A percentile compares a stretch with the other conserved stretches of the same genome.
Conservation (phyloP, 441 rosid genomes). For the Corymbia calophylla region DNA sequence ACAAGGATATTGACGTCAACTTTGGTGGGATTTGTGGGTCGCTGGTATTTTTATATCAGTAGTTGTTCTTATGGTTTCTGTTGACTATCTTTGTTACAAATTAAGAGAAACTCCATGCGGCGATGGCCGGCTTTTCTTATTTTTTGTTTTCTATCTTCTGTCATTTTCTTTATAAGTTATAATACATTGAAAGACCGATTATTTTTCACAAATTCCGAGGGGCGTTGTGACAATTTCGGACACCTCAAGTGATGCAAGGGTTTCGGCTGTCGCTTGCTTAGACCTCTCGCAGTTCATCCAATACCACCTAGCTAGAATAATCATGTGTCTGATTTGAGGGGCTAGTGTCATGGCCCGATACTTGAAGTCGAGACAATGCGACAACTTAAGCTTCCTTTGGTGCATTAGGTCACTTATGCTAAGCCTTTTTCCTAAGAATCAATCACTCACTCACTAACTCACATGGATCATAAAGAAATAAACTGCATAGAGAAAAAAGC, state of each 20-base stretch:
- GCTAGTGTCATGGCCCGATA: not conserved
- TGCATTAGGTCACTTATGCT: not conserved
- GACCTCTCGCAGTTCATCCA: slow-evolving; percentile 93
- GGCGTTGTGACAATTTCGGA: slow-evolving; percentile 82
- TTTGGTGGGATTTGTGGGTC: not conserved
- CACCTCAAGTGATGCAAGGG: slow-evolving; percentile 75
- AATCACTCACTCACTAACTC: not conserved
- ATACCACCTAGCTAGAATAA: slow-evolving; percentile 70
- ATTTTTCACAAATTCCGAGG: slow-evolving; percentile 62
- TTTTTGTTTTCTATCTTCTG: not conserved
- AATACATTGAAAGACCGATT: not conserved
- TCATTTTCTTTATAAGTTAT: not conserved
- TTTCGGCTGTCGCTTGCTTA: slow-evolving; percentile 79
- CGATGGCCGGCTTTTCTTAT: not conserved
- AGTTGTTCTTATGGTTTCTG: not conserved
- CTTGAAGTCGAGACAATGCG: not conserved
- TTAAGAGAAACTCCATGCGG: not conserved
- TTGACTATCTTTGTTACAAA: not conserved
- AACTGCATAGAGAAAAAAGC: not conserved
- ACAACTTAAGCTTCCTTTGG: too few relatives aligned
- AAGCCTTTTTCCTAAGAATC: not conserved
- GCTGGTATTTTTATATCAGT: not conserved
- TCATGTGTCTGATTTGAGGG: not conserved
- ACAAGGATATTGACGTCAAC: not conserved
- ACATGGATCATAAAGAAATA: not conserved